phyloP scores from a whole-genome alignment of 805 yeast genomes.

The Dipodascus albidus region DNA sequence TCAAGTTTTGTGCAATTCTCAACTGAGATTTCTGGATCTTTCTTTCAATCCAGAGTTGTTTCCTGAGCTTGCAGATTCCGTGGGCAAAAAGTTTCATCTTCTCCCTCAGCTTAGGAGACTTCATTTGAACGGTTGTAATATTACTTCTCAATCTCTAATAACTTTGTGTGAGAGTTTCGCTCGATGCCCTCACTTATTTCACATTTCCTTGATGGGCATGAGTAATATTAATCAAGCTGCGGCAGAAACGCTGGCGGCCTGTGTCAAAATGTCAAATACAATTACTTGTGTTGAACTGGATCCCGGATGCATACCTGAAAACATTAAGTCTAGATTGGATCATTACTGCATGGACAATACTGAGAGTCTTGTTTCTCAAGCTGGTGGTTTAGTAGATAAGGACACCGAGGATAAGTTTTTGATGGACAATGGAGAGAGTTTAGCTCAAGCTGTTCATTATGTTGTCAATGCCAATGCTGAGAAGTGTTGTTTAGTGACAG shows the following conservation, averaged over 20 bases:
- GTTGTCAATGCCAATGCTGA: neutral
- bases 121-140: slow-evolving; percentile 58
- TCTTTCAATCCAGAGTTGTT: slow-evolving; percentile 59
- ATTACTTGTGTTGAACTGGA: slow-evolving; percentile 62
- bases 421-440: neutral
- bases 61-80: slow-evolving; percentile 45
- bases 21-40: slow-evolving; percentile 59
- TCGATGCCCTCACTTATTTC: slow-evolving; percentile 52
- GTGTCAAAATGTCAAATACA: slow-evolving; percentile 52
- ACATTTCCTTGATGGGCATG: slow-evolving; percentile 60
- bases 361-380: slow-evolving; percentile 9
- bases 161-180: slow-evolving; percentile 58
- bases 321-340: slow-evolving; percentile 60
- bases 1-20: neutral
- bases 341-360: slow-evolving; percentile 74
- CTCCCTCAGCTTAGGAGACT: slow-evolving; percentile 53
- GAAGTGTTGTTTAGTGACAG: neutral
- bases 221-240: slow-evolving; percentile 45
- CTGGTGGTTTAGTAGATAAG: neutral
- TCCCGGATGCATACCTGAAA: slow-evolving; percentile 46
- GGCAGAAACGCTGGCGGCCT: slow-evolving; percentile 54
- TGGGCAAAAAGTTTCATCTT: slow-evolving; percentile 56
- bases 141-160: slow-evolving; percentile 43
- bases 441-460: neutral
- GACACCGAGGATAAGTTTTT: neutral